Evolutionary conservation across 768 basidiomycete species (phyloP), one percentile per base, ranked within the genome.

Genomic region (Neoboletus subvelutipes): DNA sequence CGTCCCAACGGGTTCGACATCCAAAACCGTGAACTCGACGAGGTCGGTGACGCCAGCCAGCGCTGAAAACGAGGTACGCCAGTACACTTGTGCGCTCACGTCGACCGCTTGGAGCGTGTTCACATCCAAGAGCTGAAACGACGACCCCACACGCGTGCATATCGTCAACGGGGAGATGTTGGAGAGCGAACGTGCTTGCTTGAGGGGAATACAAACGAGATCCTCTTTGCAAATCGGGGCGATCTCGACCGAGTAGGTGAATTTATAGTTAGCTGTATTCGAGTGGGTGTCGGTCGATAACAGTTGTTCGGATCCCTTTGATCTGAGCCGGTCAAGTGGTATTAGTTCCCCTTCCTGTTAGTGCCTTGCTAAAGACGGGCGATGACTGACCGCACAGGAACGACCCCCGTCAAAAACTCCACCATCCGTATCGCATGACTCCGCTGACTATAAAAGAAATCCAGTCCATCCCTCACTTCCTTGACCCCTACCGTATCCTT

Each of bases 221-320:
- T 99, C 97, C 69, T 98, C 97, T 71, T 98, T 98, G 79, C 97
- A 99, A 54, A 99, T 85, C 0, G 97, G 94, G 5, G 89, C 84
- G 67, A 99, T 97, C 75, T 98, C 96, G 63, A 98, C 91, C 5
- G 95, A 97, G 78, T 93, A 98, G 5, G 94, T 94, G 74, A 91
- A 95, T 75, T 96, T 98, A 81, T 91, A 97, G 75, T 92, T 98
- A 34, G 96, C 90, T 4, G 94, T 97, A 62, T 83, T 84, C 47
- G 89, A 84, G 72, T 99, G 96, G 2, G 89, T 93, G 70, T 99
- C 97, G 24, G 88, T 79, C 8, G 95, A 97, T 31, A 98, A 82
- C 10, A 99, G 79, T 71, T 97, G 97, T 72, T 98, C 97, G 1
- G 95, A 97, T 11, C 88, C 77, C 75, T 98, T 98, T 49, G 90